Conservation (phyloP, 2,329 filamentous ascomycete species). For the Paecilomyces variotii region DNA sequence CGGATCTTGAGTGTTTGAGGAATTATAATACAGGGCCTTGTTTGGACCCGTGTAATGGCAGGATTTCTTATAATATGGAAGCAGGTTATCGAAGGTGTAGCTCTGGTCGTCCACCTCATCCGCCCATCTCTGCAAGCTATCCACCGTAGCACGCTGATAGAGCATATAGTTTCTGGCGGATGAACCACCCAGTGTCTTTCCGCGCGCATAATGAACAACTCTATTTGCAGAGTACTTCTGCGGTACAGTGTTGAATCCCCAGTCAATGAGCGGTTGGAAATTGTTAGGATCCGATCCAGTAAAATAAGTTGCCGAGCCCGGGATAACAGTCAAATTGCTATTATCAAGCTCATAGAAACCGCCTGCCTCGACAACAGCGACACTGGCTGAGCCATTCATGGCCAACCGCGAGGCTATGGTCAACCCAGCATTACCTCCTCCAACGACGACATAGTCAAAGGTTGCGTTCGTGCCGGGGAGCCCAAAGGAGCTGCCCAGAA, state of each 20-base stretch:
- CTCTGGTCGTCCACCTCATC: conserved; percentile 27
- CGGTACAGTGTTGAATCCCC: conserved; percentile 16
- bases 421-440: background rate
- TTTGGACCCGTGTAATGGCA: conserved; percentile 20
- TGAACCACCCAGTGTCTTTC: conserved; percentile 19
- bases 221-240: conserved; percentile 8
- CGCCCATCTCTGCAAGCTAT: conserved; percentile 26
- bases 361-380: conserved; percentile 26
- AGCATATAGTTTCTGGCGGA: conserved; percentile 19
- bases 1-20: conserved; percentile 15
- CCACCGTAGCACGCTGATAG: conserved; percentile 21
- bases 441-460: conserved; percentile 12
- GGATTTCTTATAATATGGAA: conserved; percentile 23
- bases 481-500: conserved; percentile 15
- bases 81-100: conserved; percentile 22
- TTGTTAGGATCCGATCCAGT: conserved; percentile 15
- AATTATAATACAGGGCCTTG: conserved; percentile 12
- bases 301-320: conserved; percentile 13
- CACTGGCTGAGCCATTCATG: conserved; percentile 10
- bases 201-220: conserved; percentile 16
- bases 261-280: conserved; percentile 17
- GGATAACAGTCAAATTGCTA: conserved; percentile 20
- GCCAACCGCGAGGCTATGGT: conserved; percentile 11
- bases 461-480: conserved; percentile 15
- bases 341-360: conserved; percentile 27